These are phyloP conservation scores for Suillus fuscotomentosus DNA, from an alignment of 768 basidiomycete species.

Conservation along the genomic window DNA sequence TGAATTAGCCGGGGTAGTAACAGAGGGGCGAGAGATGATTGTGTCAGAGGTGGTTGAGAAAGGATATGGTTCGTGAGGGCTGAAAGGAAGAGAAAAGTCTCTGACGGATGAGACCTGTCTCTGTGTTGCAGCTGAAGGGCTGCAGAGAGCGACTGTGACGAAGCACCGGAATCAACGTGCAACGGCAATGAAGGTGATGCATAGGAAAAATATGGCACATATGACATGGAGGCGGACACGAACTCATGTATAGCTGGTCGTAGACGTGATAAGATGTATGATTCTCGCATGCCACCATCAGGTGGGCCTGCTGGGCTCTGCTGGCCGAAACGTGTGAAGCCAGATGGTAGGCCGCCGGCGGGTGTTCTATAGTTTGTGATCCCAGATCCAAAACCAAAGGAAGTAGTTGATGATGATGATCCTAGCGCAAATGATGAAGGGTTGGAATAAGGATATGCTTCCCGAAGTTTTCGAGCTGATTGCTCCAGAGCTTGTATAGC, in stretches of 20 bases:
- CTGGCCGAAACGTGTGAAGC: conserved; percentile 24
- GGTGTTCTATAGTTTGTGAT: conserved; percentile 11
- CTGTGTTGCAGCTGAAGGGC: conserved; percentile 52
- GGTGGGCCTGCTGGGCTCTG: conserved; percentile 19
- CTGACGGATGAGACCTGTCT: conserved; percentile 68
- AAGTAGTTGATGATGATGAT: conserved; percentile 24
- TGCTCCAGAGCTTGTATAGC: conserved; percentile 66
- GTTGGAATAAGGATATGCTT: conserved; percentile 82
- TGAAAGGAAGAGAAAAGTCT: conserved; percentile 71
- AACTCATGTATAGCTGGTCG: conserved; percentile 77
- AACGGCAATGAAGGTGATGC: conserved; percentile 10
- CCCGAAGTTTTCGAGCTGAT: conserved; percentile 71
- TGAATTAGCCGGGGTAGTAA: conserved; percentile 63
- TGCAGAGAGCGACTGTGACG: conserved; percentile 41
- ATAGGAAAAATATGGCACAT: conserved; percentile 83
- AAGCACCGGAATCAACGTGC: conserved; percentile 18
- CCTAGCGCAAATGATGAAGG: conserved; percentile 30
- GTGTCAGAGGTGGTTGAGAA: conserved; percentile 65
- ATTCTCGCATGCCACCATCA: conserved; percentile 71
- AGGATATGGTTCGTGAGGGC: conserved; percentile 67
- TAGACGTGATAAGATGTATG: conserved; percentile 73
- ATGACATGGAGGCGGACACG: conserved; percentile 73
- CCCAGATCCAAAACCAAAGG: conserved; percentile 34
- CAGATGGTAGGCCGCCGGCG: conserved; percentile 32
- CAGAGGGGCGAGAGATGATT: conserved; percentile 53